Conservation (phyloP, 2,329 filamentous ascomycete species). For the Cytospora chrysosperma region DNA sequence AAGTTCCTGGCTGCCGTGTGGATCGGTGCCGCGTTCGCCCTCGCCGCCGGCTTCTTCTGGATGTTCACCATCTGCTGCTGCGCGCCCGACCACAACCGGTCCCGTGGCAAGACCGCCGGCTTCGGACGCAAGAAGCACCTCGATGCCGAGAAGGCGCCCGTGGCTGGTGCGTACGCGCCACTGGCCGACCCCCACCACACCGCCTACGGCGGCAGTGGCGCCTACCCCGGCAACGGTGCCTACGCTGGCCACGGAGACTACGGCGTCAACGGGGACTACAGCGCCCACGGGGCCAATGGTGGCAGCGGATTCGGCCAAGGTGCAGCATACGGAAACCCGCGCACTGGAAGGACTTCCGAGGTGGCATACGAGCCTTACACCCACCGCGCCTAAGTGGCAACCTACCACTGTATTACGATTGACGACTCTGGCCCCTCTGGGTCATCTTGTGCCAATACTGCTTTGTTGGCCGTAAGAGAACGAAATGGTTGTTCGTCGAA, state of each 20-base stretch:
- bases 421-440: background rate
- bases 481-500: background rate
- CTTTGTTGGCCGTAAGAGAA: background rate
- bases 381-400: slow-evolving; percentile 47
- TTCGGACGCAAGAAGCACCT: slow-evolving; percentile 33
- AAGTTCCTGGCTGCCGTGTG: slow-evolving; percentile 72
- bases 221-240: slow-evolving; percentile 36
- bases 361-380: slow-evolving; percentile 65
- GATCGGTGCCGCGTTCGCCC: slow-evolving; percentile 75
- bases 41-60: slow-evolving; percentile 85
- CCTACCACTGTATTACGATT: background rate
- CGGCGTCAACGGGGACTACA: slow-evolving; percentile 1
- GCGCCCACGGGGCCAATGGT: slow-evolving; percentile 30
- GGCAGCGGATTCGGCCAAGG: slow-evolving; percentile 28
- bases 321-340: background rate
- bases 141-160: slow-evolving; percentile 47
- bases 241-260: slow-evolving; percentile 39
- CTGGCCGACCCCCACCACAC: slow-evolving; percentile 40
- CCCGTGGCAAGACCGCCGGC: slow-evolving; percentile 26
- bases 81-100: slow-evolving; percentile 54
- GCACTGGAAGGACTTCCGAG: slow-evolving; percentile 35
- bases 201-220: slow-evolving; percentile 24
- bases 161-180: slow-evolving; percentile 47
- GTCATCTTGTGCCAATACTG: background rate
- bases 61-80: slow-evolving; percentile 90